Conservation (phyloP, 768 basidiomycete genomes). For the Lactarius trivialis region DNA sequence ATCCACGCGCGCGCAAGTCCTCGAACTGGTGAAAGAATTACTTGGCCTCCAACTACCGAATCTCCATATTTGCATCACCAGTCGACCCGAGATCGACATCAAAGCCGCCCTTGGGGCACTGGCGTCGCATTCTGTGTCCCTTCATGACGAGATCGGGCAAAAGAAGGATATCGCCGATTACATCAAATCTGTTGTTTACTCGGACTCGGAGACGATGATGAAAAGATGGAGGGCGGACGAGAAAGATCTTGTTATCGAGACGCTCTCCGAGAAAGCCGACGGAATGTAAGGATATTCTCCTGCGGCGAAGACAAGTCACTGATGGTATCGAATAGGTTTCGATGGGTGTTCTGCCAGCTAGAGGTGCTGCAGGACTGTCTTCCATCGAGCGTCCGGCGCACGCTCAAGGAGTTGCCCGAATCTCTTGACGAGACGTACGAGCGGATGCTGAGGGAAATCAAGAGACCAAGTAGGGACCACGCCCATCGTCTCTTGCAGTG, state of each 20-base stretch:
- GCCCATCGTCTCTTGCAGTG: neutral
- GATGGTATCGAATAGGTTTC: neutral
- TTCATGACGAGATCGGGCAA: neutral
- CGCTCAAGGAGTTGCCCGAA: neutral
- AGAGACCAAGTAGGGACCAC: neutral
- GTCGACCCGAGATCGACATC: neutral
- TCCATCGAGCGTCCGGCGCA: neutral
- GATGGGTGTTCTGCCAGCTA: neutral
- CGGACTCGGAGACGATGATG: neutral
- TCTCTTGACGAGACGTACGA: neutral
- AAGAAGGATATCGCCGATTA: neutral
- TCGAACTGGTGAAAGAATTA: neutral
- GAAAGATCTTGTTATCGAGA: neutral
- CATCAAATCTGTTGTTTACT: neutral
- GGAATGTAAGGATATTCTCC: neutral
- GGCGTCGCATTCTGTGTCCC: neutral
- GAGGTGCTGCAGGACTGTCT: too few species aligned
- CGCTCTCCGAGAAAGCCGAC: neutral
- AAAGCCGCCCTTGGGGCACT: neutral
- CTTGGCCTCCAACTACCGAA: neutral
- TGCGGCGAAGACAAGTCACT: neutral
- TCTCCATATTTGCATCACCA: neutral
- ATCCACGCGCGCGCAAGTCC: neutral
- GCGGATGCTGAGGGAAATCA: neutral
- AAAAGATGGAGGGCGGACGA: neutral